Conservation (phyloP, 306 rosid species). For the Oxytropis ochrocephala region DNA sequence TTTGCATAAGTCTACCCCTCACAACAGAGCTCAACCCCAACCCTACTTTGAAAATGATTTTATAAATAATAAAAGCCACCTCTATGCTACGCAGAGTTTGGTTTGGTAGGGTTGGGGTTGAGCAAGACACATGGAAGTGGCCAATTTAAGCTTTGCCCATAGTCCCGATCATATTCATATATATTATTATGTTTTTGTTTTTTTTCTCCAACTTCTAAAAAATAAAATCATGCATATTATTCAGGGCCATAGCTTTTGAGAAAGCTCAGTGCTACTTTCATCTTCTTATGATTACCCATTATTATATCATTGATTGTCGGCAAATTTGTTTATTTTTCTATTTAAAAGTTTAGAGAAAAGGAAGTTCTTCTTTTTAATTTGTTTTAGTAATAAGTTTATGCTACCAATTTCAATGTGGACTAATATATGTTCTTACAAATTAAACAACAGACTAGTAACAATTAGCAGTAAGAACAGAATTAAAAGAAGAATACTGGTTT, state of each 20-base stretch:
- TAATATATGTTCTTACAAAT: not conserved
- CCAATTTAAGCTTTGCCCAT: not conserved
- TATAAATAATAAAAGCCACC: too few relatives aligned
- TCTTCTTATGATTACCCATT: conserved; percentile 22
- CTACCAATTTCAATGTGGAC: not conserved
- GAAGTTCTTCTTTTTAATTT: too few relatives aligned
- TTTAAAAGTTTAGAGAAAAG: not conserved
- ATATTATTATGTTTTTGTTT: too few relatives aligned
- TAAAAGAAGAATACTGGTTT: too few relatives aligned
- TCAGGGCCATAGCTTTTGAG: not conserved
- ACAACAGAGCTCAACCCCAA: too few relatives aligned
- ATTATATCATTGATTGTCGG: conserved; percentile 13
- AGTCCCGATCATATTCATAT: not conserved
- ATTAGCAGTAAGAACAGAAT: not conserved
- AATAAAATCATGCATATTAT: too few relatives aligned
- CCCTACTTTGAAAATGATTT: too few relatives aligned
- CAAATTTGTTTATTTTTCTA: not conserved
- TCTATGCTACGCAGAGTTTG: not conserved
- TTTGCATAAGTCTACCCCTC: too few relatives aligned
- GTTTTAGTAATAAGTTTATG: not conserved
- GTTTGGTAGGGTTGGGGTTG: not conserved
- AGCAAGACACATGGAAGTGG: conserved; percentile 15
- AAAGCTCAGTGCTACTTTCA: conserved; percentile 19
- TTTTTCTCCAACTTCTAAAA: too few relatives aligned
- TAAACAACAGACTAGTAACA: too few relatives aligned